Base-by-base conservation (phyloP, 192 early-diverging fungal species). In the Phycomyces blakesleeanus region DNA sequence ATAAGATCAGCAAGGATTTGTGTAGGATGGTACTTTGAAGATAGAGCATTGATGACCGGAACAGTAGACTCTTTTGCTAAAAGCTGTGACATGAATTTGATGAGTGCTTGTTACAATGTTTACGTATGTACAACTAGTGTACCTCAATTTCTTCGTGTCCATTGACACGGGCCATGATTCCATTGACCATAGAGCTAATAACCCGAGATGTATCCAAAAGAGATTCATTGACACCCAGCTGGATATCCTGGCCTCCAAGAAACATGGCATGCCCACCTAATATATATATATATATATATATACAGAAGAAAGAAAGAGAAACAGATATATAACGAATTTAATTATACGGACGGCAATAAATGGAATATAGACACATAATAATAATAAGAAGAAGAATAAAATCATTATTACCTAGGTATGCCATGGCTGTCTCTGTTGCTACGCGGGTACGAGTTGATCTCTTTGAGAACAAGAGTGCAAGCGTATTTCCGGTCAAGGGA, bases 1-100 rank as follows among this genome's bases (percentile, higher is more conserved):
- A 96, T 84, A 53, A 98, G 73, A 74, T 99, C 96, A 22, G 96
- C 97, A 11, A 99, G 79, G 51, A 92, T 94, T 77, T 99, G 97
- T 14, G 97, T 91, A 52, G 97, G 97, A 61, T 99, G 97, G 73
- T 89, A 98, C 67, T 90, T 89, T 58, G 90, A 91, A 38, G 92
- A 95, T 21, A 99, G 78, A 1, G 95, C 96, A 68, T 99, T 99
- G 71, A 99, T 89, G 29, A 99, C 89, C 0, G 97, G 96, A 0
- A 95, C 93, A 2, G 81, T 75, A 1, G 94, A 94, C 76, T 99
- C 79, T 60, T 87, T 72, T 21, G 95, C 93, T 29, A 99, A 76
- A 5, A 78, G 83, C 89, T 47, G 18, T n/a, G 18, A 18, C 11
- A 12, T 2, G 3, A 5, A 34, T 34, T 5, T 34, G 44, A 47